Evolutionary conservation across 2,329 filamentous ascomycete genomes (phyloP).

Genomic region (Hypoxylon sp.): DNA sequence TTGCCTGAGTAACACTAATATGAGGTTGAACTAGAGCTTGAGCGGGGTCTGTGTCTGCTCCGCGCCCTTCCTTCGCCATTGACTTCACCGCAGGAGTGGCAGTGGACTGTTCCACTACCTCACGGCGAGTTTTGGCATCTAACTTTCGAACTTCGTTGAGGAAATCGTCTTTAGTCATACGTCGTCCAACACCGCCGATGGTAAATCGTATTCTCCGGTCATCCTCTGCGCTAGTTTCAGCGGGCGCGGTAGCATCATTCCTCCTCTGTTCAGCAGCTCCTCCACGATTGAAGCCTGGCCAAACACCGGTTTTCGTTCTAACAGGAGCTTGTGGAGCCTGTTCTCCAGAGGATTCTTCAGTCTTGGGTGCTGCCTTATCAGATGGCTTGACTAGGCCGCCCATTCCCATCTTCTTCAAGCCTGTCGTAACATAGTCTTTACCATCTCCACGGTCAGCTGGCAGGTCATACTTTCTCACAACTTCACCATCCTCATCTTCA

Average conservation of each 20-base stretch:
- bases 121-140: conserved; percentile 74
- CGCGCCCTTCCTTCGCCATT: conserved; percentile 58
- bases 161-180: conserved; percentile 87
- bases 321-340: conserved; percentile 48
- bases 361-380: conserved; percentile 55
- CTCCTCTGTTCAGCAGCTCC: conserved; percentile 58
- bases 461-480: conserved; percentile 86
- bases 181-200: conserved; percentile 78
- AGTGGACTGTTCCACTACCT: conserved; percentile 67
- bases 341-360: conserved; percentile 49
- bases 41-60: conserved; percentile 52
- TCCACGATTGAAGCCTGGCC: conserved; percentile 63
- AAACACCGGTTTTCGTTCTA: conserved; percentile 63
- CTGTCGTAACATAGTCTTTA: conserved; percentile 61
- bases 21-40: conserved; percentile 40
- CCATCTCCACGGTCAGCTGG: conserved; percentile 67
- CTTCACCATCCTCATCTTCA: conserved; percentile 88
- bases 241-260: conserved; percentile 54
- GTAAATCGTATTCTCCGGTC: conserved; percentile 83
- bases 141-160: conserved; percentile 80
- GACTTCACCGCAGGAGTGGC: conserved; percentile 66
- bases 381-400: conserved; percentile 60
- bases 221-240: conserved; percentile 70
- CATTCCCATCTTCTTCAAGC: conserved; percentile 70
- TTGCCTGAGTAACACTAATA: conserved; percentile 51